Base-by-base conservation (phyloP, 306 rosid genomes). In the Quercus rubra region DNA sequence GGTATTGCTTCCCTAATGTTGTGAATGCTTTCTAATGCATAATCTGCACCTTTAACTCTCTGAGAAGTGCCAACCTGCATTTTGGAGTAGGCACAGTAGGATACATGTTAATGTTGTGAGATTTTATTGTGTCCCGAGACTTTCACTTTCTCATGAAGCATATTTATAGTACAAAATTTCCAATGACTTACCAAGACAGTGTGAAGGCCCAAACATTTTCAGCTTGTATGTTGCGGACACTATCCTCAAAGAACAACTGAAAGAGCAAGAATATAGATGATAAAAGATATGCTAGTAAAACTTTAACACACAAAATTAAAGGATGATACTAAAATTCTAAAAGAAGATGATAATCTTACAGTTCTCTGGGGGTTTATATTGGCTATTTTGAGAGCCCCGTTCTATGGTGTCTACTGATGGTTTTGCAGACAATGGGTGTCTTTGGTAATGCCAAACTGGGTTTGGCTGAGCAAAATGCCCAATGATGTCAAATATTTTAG, bases 211-310 rank as follows among this genome's bases (percentile, higher is more conserved):
- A n/a, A n/a, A n/a, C n/a, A n/a, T n/a, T n/a, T n/a, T n/a, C n/a
- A n/a, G n/a, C n/a, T 91, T 90, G 90, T 73, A 88, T 88, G 88
- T 96, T 96, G 21, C 99, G 85, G 68, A 89, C 96, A 79, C 99
- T 96, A 30, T 96, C 99, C 52, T 96, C 99, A 81, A 96, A 91
- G 89, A 96, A 96, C 82, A 96, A 46, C 99, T 93, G 94, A 79
- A 79, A 85, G 5, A 71, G 19, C 55, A 33, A 46, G 2, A 76
- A 49, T 6, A 71, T 46, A 38, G 23, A 71, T 5, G 35, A 23
- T 13, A 49, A 21, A 6, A 51, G 38, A 70, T 3, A 14, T 5
- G 58, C 14, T 0, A 70, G 74, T 49, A 17, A 71, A 12, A 5
- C 7, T 23, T 57, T 6, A 5, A 13, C 5, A 4, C 8, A 15